Evolutionary conservation across 768 basidiomycete genomes (phyloP), one percentile per base, ranked within the genome.

Genomic region (Mycena chlorophos): DNA sequence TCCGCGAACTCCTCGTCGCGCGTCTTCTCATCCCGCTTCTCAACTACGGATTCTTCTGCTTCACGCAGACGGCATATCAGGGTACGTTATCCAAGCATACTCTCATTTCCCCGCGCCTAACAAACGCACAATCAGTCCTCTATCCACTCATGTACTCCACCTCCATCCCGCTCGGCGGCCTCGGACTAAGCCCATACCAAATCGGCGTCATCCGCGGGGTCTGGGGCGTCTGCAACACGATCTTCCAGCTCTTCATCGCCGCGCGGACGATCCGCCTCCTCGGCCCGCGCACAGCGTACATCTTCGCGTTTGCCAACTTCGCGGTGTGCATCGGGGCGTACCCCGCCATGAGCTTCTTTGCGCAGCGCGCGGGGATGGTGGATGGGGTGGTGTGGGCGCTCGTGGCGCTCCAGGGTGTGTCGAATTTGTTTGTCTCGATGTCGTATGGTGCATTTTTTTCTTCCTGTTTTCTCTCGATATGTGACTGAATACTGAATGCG

Each of bases 191-290:
- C 23, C 80, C 84, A 4, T 74, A 74, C 19, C 57, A 64, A 14
- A 85, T 85, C 31, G 83, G 83, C 17, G 69, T 72, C 31, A 77
- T 81, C 30, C 73, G 81, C 29, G 75, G 77, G 4, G 46, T 65
- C 8, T 78, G 73, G 55, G 83, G 83, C 2, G 55, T 82, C 26
- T 49, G 73, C 31, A 82, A 78, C 54, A 80, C 80, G 8, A 20
- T 76, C 38, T 68, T 79, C 60, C 79, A 81, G 62, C 60, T 80
- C 28, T 70, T 75, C 58, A 69, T 73, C 63, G 80, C 80, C 55
- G 72, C 76, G 3, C 64, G 66, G 34, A 51, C 80, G 20, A 73
- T 81, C 30, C 70, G 73, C 31, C 66, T 73, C 2, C 73, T 75
- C 23, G 83, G 84, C 13, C 67, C 78, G 42, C 79, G 78, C 58